Base-by-base conservation (phyloP, 2,329 filamentous ascomycete genomes). In the Aspergillus udagawae region DNA sequence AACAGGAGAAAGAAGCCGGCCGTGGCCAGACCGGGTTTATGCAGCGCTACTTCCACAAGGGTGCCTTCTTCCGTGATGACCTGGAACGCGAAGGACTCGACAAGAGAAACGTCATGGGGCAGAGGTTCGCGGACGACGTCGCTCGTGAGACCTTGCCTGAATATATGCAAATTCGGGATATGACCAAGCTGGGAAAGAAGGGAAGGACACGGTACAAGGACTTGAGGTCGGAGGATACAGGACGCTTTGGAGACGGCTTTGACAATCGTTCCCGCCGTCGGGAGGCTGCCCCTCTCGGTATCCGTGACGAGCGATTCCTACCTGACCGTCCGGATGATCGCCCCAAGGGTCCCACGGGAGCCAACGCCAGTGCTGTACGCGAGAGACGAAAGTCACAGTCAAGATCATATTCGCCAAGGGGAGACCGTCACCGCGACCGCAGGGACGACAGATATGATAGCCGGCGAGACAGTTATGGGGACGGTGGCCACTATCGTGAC, bases 41-140 rank as follows among this genome's bases (percentile, higher is more conserved):
- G 89, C 92, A 97, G 70, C 92, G 92, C 71, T 99, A 97, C 78
- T 92, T 91, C 75, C 94, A 99, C 81, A 93, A 92, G 77, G 94
- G 94, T 51, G 94, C 94, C 17, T 99, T 97, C 79, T 97, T 91
- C 79, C 89, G 89, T 64, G 91, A 92, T 53, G 90, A 95, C 66
- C 82, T 87, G 52, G 85, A 87, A 65, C 86, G 85, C 17, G 86
- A 90, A 61, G 90, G 91, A 0, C 79, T 97, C 49, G 86, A 90
- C 61, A 83, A 87, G 69, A 82, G 94, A 49, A 90, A 97, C 70
- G 82, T 97, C 63, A 96, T 96, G 85, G 92, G 92, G 14, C 84
- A 88, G 2, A 80, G 84, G 52, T 95, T 94, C 65, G 86, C 83
- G 51, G 93, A 97, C 71, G 91, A 97, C 60, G 85, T 93, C 58